Evolutionary conservation across 805 yeast species (phyloP), one percentile per base, ranked within the genome.

Genomic region (Zygoascus ofunaensis): DNA sequence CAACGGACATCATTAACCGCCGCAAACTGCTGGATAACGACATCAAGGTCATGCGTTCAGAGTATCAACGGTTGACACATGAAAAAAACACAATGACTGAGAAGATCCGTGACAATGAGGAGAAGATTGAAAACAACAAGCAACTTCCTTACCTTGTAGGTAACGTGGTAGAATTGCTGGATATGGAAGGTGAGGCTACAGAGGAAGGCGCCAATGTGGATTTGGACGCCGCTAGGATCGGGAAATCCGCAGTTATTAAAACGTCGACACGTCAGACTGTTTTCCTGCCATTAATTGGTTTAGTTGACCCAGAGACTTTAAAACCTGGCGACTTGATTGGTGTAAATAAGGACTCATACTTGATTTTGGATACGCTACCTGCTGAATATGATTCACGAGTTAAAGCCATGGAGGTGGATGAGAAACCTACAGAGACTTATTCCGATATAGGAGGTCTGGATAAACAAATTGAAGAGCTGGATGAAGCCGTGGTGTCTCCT

Each of bases 391-490:
- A 92, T 64, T 83, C 94, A 44, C 77, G 98, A 57, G 99, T 92
- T 42, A 92, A 92, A 68, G 97, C 97, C 10, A 86, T 92, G 99
- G 98, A 92, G 65, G 98, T 92, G 42, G 99, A 92, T 62, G 98
- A 92, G 68, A 89, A 90, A 61, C 99, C 99, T 48, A 83, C 95
- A 1, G 98, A 92, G 64, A 87, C 95, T 8, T 92, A 92, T 61
- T 80, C 94, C 1, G 98, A 92, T 63, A 94, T 92, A 55, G 99
- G 99, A 60, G 99, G 99, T 8, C 73, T 92, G 56, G 97, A 90
- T 65, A 92, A 92, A 67, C 99, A 92, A 65, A 92, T 92, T 56
- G 97, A 92, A 68, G 99, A 92, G 65, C 73, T 92, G 49, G 95
- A 90, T 45, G 99, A 92, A 69, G 99, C 97, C 1, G 95, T 92